phyloP scores from a whole-genome alignment of 2,329 filamentous ascomycete genomes.

The Aspergillus fumigatiaffinis region DNA sequence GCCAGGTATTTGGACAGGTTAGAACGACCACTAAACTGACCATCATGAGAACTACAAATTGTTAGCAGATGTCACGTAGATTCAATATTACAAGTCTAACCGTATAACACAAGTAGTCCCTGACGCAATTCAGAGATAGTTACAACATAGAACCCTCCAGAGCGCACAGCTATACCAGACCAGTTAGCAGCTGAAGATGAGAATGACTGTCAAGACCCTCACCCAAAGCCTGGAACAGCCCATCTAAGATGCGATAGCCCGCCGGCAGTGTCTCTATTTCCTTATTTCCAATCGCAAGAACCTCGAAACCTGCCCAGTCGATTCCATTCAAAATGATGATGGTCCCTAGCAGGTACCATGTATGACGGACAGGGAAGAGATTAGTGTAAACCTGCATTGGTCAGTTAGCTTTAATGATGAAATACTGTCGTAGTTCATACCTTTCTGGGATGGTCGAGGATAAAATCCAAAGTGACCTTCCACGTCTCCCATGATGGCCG shows the following conservation, averaged over 20 bases:
- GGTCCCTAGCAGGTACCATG: constrained; percentile 63
- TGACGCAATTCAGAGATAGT: constrained; percentile 53
- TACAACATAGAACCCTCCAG: constrained; percentile 64
- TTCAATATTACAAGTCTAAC: constrained; percentile 8
- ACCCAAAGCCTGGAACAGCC: constrained; percentile 60
- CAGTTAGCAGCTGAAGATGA: not conserved
- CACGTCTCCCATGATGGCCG: constrained; percentile 25
- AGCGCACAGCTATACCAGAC: constrained; percentile 46
- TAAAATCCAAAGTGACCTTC: constrained; percentile 31
- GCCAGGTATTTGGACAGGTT: not conserved
- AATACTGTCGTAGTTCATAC: constrained; percentile 11
- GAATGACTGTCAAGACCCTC: not conserved
- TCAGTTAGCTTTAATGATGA: constrained; percentile 5
- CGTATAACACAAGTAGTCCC: constrained; percentile 29
- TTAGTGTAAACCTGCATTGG: constrained; percentile 30
- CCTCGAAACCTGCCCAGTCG: constrained; percentile 63
- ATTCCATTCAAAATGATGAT: constrained; percentile 58
- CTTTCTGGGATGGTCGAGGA: constrained; percentile 32
- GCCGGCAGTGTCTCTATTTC: constrained; percentile 50
- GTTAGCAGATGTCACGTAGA: constrained; percentile 8
- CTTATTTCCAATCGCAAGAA: constrained; percentile 61
- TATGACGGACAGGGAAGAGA: constrained; percentile 60
- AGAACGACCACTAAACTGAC: constrained; percentile 10
- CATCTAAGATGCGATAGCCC: constrained; percentile 57
- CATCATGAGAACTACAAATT: constrained; percentile 35